Percentiles rank a stretch among this genome's conserved stretches.
phyloP scores from a whole-genome alignment of 106 monocot species.

The Apostasia shenzhenica region DNA sequence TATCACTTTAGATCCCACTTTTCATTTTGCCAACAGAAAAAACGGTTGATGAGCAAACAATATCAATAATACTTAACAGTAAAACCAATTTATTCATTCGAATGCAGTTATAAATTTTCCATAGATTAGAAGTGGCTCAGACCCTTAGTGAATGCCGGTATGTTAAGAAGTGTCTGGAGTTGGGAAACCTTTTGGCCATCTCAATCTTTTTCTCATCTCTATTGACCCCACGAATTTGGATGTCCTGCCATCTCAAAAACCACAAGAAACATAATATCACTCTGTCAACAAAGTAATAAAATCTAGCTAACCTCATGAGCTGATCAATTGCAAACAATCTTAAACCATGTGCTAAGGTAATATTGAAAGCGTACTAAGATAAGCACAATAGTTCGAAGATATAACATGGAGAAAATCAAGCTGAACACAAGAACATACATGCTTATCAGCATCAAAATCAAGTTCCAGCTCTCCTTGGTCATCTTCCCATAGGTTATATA shows the following conservation, averaged over 20 bases:
- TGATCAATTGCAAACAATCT: not conserved
- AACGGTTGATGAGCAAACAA: too few relatives aligned
- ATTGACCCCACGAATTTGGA: constrained; percentile 78
- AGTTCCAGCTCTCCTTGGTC: constrained; percentile 79
- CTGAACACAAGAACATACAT: constrained; percentile 28
- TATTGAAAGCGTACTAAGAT: not conserved
- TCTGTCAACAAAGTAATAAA: not conserved
- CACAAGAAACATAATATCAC: not conserved
- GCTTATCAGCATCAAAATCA: constrained; percentile 62
- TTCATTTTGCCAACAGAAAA: too few relatives aligned
- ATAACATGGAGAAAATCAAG: not conserved
- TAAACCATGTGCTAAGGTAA: constrained; percentile 1
- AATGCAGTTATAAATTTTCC: not conserved
- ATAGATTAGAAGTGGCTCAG: not conserved
- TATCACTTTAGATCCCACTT: too few relatives aligned
- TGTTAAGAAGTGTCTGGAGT: constrained; percentile 81
- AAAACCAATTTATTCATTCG: not conserved
- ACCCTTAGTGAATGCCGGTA: constrained; percentile 88
- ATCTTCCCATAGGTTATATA: constrained; percentile 92
- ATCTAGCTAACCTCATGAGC: not conserved
- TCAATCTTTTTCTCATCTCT: constrained; percentile 85
- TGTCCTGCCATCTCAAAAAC: constrained; percentile 57
- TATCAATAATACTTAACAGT: too few relatives aligned
- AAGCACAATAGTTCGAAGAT: not conserved
- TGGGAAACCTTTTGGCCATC: constrained; percentile 75